These are phyloP conservation scores for Jamesozyma gamospora DNA, from an alignment of 805 yeast genomes.

Conservation along the genomic window DNA sequence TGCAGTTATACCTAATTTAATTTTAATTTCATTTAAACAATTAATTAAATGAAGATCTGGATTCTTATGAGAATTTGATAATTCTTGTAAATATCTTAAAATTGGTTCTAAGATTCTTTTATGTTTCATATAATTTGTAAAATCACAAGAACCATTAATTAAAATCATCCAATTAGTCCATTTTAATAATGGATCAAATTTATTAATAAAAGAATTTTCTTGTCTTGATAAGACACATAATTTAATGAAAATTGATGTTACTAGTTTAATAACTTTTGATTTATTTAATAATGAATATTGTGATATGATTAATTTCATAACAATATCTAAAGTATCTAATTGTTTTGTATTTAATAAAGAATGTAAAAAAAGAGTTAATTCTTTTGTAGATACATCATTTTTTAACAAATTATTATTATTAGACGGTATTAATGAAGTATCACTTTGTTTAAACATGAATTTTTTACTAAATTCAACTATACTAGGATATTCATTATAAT, in stretches of 20 bases:
- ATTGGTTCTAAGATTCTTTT: constrained; percentile 10
- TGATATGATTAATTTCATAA: constrained; percentile 12
- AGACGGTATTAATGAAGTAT: too few relatives aligned
- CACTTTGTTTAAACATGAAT: constrained; percentile 8
- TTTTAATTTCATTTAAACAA: neutral
- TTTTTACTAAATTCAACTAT: constrained; percentile 12
- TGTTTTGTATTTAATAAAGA: constrained; percentile 11
- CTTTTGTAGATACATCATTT: constrained; percentile 11
- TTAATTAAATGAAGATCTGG: neutral
- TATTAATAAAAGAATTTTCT: neutral
- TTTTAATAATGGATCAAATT: constrained; percentile 8
- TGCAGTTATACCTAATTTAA: constrained; percentile 12
- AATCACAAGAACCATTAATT: constrained; percentile 22
- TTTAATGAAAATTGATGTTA: constrained; percentile 11
- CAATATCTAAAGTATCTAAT: constrained; percentile 7
- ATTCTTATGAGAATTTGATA: constrained; percentile 7
- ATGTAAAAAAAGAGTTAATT: constrained; percentile 14
- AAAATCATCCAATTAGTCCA: constrained; percentile 21
- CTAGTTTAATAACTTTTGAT: constrained; percentile 9
- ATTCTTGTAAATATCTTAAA: constrained; percentile 3
- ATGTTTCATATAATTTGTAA: constrained; percentile 14
- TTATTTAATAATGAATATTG: constrained; percentile 17
- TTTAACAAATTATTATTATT: neutral
- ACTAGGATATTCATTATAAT: constrained; percentile 11
- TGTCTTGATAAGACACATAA: constrained; percentile 3